phyloP scores from a whole-genome alignment of 345 rosid species.

The Noccaea caerulescens region DNA sequence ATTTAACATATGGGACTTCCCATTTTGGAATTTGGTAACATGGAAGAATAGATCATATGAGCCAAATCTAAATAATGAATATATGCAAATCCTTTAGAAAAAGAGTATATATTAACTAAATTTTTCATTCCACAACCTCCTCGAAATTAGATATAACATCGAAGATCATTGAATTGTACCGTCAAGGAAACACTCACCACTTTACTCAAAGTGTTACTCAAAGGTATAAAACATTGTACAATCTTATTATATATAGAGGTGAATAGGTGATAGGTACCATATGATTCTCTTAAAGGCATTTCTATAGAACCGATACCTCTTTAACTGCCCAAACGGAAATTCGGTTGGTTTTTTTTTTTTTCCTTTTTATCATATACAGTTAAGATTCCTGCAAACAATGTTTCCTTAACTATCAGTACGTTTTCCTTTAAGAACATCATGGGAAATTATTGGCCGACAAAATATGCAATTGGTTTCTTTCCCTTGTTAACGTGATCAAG shows the following conservation, averaged over 20 bases:
- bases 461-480: slow-evolving; percentile 33
- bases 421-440: slow-evolving; percentile 27
- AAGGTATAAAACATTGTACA: slow-evolving; percentile 21
- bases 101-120: background rate
- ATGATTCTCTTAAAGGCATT: slow-evolving; percentile 29
- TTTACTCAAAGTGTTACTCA: slow-evolving; percentile 35
- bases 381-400: slow-evolving; percentile 35
- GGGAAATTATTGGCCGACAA: slow-evolving; percentile 39
- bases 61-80: no score
- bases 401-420: slow-evolving; percentile 6
- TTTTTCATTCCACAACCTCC: background rate
- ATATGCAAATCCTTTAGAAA: background rate
- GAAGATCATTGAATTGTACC: background rate
- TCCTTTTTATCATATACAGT: background rate
- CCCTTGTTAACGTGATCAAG: slow-evolving; percentile 21
- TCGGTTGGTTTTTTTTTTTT: background rate
- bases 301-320: slow-evolving; percentile 24
- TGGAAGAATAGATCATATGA: background rate
- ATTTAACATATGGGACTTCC: background rate
- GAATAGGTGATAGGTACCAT: slow-evolving; percentile 9
- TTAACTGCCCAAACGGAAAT: slow-evolving; percentile 40
- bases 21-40: background rate
- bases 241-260: background rate
- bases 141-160: background rate
- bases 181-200: slow-evolving; percentile 5